A percentile compares a stretch with the other conserved stretches of the same genome.
These are phyloP conservation scores for Hyaloperonospora brassicae DNA, from an alignment of 352 stramenopile genomes.

Conservation along the genomic window DNA sequence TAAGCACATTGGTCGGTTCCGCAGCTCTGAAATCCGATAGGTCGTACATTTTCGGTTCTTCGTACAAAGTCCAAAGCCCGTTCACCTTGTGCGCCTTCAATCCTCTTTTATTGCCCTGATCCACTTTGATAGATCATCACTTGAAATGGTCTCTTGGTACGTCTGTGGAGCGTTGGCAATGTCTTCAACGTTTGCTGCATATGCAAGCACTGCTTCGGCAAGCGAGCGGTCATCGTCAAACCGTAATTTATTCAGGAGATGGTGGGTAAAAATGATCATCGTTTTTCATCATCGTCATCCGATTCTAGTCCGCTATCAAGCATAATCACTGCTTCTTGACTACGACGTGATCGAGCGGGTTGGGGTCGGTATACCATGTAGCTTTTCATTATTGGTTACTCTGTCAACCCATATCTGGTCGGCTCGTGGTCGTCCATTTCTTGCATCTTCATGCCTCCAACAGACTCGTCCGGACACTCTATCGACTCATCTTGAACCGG, in stretches of 20 bases:
- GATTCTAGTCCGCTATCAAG: not conserved
- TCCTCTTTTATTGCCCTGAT: not conserved
- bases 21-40: not conserved
- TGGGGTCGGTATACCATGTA: too few relatives aligned
- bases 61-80: not conserved
- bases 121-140: not conserved
- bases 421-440: too few relatives aligned
- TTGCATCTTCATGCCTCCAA: too few relatives aligned
- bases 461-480: too few relatives aligned
- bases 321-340: not conserved
- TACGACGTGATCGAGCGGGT: too few relatives aligned
- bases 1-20: not conserved
- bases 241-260: not conserved
- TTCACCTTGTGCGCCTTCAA: conserved; percentile 1
- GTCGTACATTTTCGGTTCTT: too few relatives aligned
- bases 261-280: not conserved
- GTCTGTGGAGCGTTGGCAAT: not conserved
- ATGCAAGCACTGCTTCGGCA: not conserved
- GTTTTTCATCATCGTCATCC: not conserved
- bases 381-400: too few relatives aligned
- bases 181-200: not conserved
- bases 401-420: too few relatives aligned
- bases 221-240: not conserved
- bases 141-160: not conserved
- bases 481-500: too few relatives aligned